Conservation (phyloP, 176 grass and related monocot species). For the Guadua angustifolia region DNA sequence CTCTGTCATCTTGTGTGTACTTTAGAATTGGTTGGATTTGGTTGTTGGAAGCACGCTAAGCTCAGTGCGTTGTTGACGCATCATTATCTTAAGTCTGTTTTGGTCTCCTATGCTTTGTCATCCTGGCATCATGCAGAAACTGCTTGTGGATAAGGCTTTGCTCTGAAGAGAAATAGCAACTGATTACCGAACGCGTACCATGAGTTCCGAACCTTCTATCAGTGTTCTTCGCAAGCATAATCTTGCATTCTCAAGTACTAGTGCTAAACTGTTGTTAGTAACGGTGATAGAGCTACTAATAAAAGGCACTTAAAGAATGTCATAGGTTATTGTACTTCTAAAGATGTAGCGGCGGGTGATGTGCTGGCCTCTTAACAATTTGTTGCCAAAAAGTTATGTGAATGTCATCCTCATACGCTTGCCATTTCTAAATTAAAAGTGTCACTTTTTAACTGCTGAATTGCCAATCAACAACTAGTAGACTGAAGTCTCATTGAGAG, state of each 20-base stretch:
- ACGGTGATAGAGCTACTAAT: neutral
- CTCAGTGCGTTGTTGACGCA: conserved; percentile 26
- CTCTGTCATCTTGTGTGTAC: neutral
- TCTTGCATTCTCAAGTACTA: neutral
- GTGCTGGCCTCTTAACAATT: conserved; percentile 17
- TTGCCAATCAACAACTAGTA: neutral
- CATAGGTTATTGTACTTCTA: neutral
- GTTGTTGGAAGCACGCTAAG: conserved; percentile 37
- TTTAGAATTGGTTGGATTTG: neutral
- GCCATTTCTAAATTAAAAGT: neutral
- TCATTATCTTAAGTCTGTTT: conserved; percentile 11
- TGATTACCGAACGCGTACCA: neutral
- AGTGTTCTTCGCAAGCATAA: neutral
- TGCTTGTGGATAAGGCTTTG: conserved; percentile 10
- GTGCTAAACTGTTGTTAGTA: neutral
- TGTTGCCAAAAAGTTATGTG: conserved; percentile 10
- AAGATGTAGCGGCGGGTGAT: neutral
- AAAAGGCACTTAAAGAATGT: neutral
- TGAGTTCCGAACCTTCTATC: neutral
- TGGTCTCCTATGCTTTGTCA: conserved; percentile 17
- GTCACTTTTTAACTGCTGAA: neutral
- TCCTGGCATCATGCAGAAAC: conserved; percentile 30
- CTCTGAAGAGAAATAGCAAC: neutral
- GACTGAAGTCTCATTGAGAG: neutral
- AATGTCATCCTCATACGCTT: conserved; percentile 3